phyloP scores from a whole-genome alignment of 805 yeast genomes.

The Suhomyces tanzawaensis region DNA sequence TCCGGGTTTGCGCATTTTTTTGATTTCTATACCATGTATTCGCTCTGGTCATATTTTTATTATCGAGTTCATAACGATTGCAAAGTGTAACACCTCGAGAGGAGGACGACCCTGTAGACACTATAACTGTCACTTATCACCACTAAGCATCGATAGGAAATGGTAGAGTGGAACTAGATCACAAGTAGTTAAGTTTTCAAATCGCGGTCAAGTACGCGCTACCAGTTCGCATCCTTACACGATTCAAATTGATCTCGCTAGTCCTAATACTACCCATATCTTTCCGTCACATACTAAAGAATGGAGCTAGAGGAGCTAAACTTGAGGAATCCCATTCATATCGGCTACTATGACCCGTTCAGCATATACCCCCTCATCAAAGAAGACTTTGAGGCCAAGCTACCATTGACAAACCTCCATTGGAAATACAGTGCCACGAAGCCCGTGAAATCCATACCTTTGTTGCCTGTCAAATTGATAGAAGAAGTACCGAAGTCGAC shows the following conservation, averaged over 20 bases:
- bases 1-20: slow-evolving; percentile 5
- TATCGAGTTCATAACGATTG: neutral
- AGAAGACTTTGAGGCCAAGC: slow-evolving; percentile 41
- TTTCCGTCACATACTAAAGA: too few species aligned
- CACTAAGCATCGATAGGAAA: too few species aligned
- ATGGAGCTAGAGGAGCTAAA: slow-evolving; percentile 10
- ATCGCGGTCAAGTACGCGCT: too few species aligned
- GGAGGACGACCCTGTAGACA: too few species aligned
- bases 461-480: slow-evolving; percentile 49
- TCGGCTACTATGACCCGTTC: slow-evolving; percentile 78
- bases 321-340: slow-evolving; percentile 21
- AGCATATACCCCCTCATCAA: slow-evolving; percentile 48
- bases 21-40: neutral
- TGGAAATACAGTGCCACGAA: slow-evolving; percentile 56
- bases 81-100: too few species aligned
- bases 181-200: too few species aligned
- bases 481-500: slow-evolving; percentile 53
- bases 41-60: neutral
- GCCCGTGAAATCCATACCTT: slow-evolving; percentile 62
- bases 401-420: slow-evolving; percentile 64
- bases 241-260: too few species aligned
- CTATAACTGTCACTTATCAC: too few species aligned
- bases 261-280: too few species aligned
- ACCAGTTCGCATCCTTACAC: too few species aligned
- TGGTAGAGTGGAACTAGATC: too few species aligned